Evolutionary conservation across 352 stramenopile species (phyloP), one percentile per base, ranked within the genome.

Genomic region (Globisporangium irregulare): DNA sequence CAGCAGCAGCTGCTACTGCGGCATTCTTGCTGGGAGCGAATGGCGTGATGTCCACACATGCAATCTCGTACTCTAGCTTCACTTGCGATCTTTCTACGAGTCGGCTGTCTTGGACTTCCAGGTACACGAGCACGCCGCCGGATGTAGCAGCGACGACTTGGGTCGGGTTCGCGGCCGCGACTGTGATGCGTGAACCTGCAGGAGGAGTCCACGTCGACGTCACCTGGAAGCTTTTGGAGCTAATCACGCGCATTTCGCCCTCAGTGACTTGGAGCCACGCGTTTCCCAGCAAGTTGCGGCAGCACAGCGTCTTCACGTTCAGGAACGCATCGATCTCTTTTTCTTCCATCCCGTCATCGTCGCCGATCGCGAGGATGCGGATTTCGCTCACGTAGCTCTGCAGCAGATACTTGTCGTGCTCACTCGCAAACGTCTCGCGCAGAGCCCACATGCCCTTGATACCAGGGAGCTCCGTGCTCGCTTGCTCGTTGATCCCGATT

Each of bases 371-470:
- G 38, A 99, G 82, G 53, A 99, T 91, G 63, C 98, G 91, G 54
- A 98, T 99, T 74, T 99, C 96, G 41, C 75, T 93, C 12, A 98
- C 93, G 78, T 98, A 99, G 63, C 89, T 97, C 73, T 99, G 97
- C 50, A 99, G 81, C 38, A 99, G 79, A 75, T 97, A 99, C 61
- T 89, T 88, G 86, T 99, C 96, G 71, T 98, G 84, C 34, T 91
- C 81, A 41, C 91, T 89, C 4, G 74, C 75, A 67, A 96, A 98
- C 1, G 72, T 80, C 54, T 91, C 72, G 24, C 97, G 91, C 65
- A 99, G 73, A 9, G 86, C 86, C 97, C 97, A 99, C 94, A 99
- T 98, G 22, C 94, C 97, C 73, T 99, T 99, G 73, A 99, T 99
- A 66, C 97, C 98, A 20, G 89, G 82, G 6, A 99, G 81, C 69